These are phyloP conservation scores for Clarkia xantiana DNA, from an alignment of 345 rosid species.

Conservation along the genomic window DNA sequence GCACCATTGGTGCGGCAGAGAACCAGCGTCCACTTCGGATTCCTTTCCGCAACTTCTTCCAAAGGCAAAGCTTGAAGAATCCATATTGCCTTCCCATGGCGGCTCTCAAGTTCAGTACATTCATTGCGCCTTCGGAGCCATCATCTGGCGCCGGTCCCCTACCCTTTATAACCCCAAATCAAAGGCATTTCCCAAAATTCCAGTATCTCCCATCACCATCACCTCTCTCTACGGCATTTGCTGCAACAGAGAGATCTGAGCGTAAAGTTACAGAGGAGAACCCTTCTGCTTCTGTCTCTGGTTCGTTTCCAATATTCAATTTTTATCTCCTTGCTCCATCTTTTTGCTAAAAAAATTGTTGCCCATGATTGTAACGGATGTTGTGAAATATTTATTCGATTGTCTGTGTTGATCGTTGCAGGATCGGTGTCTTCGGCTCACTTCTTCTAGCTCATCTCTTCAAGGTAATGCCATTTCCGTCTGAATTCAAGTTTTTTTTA, in stretches of 20 bases:
- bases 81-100: too few species aligned
- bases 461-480: conserved; percentile 30
- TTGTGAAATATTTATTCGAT: not conserved
- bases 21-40: too few species aligned
- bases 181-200: too few species aligned
- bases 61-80: too few species aligned
- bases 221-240: not conserved
- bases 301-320: not conserved
- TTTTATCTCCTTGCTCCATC: not conserved
- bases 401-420: conserved; percentile 8
- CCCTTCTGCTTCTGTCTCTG: conserved; percentile 5
- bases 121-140: too few species aligned
- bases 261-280: conserved; percentile 8
- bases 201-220: not conserved
- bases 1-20: too few species aligned
- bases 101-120: too few species aligned
- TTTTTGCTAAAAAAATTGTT: not conserved
- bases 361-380: not conserved
- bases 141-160: too few species aligned
- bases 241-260: conserved; percentile 5
- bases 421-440: conserved; percentile 53
- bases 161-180: too few species aligned
- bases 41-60: too few species aligned
- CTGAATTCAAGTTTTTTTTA: too few species aligned
- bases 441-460: conserved; percentile 21